Conservation (phyloP, 192 early-diverging fungal genomes). For the Martensiomyces pterosporus region DNA sequence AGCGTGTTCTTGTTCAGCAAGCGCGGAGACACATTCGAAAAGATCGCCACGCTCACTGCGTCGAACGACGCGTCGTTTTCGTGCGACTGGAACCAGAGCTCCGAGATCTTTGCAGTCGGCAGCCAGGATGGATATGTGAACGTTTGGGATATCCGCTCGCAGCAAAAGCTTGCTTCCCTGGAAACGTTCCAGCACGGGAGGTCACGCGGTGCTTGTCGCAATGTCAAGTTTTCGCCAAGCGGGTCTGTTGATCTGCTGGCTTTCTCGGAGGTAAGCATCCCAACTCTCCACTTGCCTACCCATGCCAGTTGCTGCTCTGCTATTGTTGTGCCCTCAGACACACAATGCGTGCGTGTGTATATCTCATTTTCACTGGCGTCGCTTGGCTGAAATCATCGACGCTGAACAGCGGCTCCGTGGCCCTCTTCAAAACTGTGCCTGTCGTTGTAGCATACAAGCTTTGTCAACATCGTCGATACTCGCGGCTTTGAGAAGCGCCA, state of each 20-base stretch:
- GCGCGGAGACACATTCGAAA: constrained; percentile 60
- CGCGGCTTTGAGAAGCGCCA: constrained; percentile 81
- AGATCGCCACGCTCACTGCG: constrained; percentile 69
- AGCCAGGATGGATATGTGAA: constrained; percentile 90
- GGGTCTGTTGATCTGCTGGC: constrained; percentile 84
- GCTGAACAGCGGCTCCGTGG: too few species aligned
- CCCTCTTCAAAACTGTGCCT: constrained; percentile 53
- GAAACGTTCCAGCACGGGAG: constrained; percentile 73
- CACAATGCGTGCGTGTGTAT: not conserved
- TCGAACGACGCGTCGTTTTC: constrained; percentile 86
- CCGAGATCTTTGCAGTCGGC: constrained; percentile 92
- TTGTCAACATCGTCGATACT: constrained; percentile 87
- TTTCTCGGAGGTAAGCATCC: constrained; percentile 57
- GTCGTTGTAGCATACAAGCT: constrained; percentile 42
- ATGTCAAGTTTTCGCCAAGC: constrained; percentile 89
- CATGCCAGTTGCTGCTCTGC: not conserved
- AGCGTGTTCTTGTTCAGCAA: constrained; percentile 84
- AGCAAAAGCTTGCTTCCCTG: constrained; percentile 61
- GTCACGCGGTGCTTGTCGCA: constrained; percentile 63
- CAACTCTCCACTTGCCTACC: too few species aligned
- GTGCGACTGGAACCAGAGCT: constrained; percentile 91
- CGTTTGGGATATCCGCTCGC: constrained; percentile 87
- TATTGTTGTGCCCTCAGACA: not conserved
- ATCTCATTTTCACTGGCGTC: not conserved
- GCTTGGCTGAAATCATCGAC: too few species aligned